These are phyloP conservation scores for Parathielavia hyrcaniae DNA, from an alignment of 495 filamentous ascomycete species.

Conservation along the genomic window DNA sequence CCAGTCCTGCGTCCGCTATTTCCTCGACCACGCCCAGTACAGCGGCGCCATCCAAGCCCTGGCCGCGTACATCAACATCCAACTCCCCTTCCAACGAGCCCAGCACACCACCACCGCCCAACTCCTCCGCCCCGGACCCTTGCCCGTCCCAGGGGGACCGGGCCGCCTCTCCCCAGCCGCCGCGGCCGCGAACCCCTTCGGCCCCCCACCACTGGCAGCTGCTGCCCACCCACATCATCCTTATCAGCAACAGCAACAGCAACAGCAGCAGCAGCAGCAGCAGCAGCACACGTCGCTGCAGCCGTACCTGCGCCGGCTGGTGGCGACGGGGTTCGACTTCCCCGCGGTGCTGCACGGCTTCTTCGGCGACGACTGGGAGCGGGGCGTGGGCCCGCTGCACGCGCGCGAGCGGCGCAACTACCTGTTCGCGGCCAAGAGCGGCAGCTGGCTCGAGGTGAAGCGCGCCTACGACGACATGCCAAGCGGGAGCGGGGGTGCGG, in stretches of 20 bases:
- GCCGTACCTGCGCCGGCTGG: constrained; percentile 83
- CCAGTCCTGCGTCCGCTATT: constrained; percentile 86
- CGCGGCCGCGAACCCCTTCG: constrained; percentile 7
- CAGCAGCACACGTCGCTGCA: constrained; percentile 61
- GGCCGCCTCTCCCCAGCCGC: constrained; percentile 18
- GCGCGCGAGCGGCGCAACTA: constrained; percentile 91
- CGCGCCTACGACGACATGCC: constrained; percentile 80
- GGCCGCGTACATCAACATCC: constrained; percentile 85
- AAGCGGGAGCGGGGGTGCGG: no score
- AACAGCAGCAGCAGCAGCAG: neutral
- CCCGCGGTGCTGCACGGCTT: constrained; percentile 83
- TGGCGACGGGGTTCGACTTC: constrained; percentile 86
- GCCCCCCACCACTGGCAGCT: neutral
- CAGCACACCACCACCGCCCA: constrained; percentile 18
- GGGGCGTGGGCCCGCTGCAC: constrained; percentile 73
- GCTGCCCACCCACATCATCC: neutral
- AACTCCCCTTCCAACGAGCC: constrained; percentile 59
- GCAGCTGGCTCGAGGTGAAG: constrained; percentile 81
- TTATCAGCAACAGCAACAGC: neutral
- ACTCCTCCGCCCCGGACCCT: constrained; percentile 31
- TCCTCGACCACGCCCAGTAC: constrained; percentile 88
- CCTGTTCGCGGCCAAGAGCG: constrained; percentile 88
- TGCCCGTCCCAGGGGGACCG: constrained; percentile 16
- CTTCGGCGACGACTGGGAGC: constrained; percentile 86
- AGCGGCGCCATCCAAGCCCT: constrained; percentile 75